A percentile compares a stretch with the other conserved stretches of the same genome.
phyloP scores from a whole-genome alignment of 2,329 filamentous ascomycete genomes.

The Aspergillus oerlinghausenensis region DNA sequence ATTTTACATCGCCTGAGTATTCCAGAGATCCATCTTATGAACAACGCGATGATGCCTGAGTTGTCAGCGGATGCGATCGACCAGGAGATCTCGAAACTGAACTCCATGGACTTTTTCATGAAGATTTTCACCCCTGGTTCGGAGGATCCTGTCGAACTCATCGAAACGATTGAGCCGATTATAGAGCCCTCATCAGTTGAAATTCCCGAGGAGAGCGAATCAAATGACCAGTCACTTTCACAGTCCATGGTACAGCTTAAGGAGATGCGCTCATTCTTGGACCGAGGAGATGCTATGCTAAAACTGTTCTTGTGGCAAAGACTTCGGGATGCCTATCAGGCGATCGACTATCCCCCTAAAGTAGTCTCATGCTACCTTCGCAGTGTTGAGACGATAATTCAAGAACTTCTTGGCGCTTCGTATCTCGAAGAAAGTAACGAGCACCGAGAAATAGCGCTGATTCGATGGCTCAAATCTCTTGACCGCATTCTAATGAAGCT shows the following conservation, averaged over 20 bases:
- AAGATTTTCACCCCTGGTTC: slow-evolving; percentile 81
- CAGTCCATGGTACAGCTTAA: slow-evolving; percentile 52
- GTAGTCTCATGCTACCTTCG: slow-evolving; percentile 81
- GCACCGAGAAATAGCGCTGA: slow-evolving; percentile 64
- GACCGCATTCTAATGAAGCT: slow-evolving; percentile 71
- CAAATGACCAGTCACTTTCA: slow-evolving; percentile 28
- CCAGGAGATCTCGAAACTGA: slow-evolving; percentile 84
- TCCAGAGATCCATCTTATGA: slow-evolving; percentile 60
- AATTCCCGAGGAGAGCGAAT: slow-evolving; percentile 15
- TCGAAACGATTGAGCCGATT: slow-evolving; percentile 88
- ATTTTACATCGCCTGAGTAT: slow-evolving; percentile 47
- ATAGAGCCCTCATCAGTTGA: slow-evolving; percentile 59
- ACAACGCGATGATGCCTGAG: slow-evolving; percentile 84
- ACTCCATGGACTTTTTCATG: slow-evolving; percentile 94
- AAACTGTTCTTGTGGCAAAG: slow-evolving; percentile 85
- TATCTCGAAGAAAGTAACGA: slow-evolving; percentile 54
- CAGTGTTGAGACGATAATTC: slow-evolving; percentile 77
- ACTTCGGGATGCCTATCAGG: slow-evolving; percentile 81
- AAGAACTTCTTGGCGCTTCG: slow-evolving; percentile 60
- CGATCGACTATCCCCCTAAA: slow-evolving; percentile 81
- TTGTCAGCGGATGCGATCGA: slow-evolving; percentile 80
- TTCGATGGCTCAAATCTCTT: slow-evolving; percentile 73
- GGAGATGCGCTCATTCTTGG: slow-evolving; percentile 81
- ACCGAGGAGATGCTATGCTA: slow-evolving; percentile 74
- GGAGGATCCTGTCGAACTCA: slow-evolving; percentile 75